These are phyloP conservation scores for Kockovaella imperatae DNA, from an alignment of 768 basidiomycete species.

Conservation along the genomic window DNA sequence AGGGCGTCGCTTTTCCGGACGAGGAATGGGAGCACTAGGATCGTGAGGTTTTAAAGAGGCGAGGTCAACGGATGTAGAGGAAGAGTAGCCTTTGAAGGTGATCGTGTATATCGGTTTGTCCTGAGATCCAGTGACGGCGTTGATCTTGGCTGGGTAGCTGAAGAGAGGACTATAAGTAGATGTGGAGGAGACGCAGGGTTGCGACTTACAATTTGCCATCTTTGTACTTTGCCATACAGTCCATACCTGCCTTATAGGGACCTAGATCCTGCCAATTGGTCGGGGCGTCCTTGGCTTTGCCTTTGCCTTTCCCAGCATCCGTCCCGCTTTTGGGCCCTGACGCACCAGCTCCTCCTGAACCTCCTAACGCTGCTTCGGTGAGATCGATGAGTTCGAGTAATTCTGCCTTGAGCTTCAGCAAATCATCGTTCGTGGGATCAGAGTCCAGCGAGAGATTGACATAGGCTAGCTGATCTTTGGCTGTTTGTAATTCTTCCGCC, in stretches of 20 bases:
- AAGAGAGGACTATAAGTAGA: background rate
- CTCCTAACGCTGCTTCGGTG: conserved; percentile 34
- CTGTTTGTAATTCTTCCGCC: conserved; percentile 44
- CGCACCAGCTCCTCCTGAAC: too few relatives aligned
- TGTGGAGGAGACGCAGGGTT: background rate
- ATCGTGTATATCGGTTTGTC: conserved; percentile 43
- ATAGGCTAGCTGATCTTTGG: conserved; percentile 43
- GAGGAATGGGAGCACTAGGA: conserved; percentile 27
- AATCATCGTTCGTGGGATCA: conserved; percentile 41
- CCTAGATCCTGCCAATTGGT: conserved; percentile 34
- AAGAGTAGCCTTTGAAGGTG: conserved; percentile 43
- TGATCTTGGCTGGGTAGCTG: conserved; percentile 44
- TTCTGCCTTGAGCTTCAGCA: conserved; percentile 42
- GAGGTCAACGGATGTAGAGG: conserved; percentile 42
- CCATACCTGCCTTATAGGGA: conserved; percentile 42
- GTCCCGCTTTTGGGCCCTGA: conserved; percentile 12
- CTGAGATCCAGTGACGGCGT: conserved; percentile 39
- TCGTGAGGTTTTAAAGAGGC: conserved; percentile 36
- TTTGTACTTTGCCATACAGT: conserved; percentile 45
- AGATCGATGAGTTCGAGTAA: conserved; percentile 43
- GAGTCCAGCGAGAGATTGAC: conserved; percentile 43
- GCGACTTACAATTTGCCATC: conserved; percentile 43
- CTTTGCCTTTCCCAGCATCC: conserved; percentile 2
- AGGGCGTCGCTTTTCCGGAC: conserved; percentile 33
- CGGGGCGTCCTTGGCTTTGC: conserved; percentile 33